Evolutionary conservation across 1,284 basidiomycete species (phyloP).

Genomic region (Apiotrichum porosum): DNA sequence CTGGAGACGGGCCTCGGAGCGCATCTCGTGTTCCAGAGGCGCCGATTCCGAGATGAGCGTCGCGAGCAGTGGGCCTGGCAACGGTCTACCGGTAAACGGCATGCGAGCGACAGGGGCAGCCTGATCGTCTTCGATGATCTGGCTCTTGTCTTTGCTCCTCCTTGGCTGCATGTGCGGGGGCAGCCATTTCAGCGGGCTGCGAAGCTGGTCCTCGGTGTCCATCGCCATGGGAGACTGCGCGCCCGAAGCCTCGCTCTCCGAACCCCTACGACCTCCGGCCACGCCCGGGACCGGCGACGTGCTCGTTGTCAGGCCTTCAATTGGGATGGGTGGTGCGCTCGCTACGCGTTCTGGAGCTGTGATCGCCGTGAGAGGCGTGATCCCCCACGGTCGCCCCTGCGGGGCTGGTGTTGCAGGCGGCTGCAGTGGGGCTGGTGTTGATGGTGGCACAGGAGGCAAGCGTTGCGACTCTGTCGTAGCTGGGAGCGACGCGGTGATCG

Average conservation of each 20-base stretch:
- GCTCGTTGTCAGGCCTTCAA: constrained; percentile 34
- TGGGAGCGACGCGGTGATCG: too few relatives aligned
- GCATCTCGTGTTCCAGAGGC: constrained; percentile 45
- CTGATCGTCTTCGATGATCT: neutral
- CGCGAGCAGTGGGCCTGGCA: constrained; percentile 39
- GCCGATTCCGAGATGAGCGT: constrained; percentile 42
- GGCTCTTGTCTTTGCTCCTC: neutral
- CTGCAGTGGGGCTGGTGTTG: neutral
- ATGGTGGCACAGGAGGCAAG: neutral
- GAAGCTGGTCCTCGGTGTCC: constrained; percentile 11
- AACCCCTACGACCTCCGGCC: neutral
- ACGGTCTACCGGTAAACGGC: constrained; percentile 31
- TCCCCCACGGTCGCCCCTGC: constrained; percentile 28
- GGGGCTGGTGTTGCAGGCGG: too few relatives aligned
- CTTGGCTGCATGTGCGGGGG: constrained; percentile 1
- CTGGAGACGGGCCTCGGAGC: constrained; percentile 43
- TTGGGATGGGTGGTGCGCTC: constrained; percentile 28
- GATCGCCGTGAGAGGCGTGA: constrained; percentile 11
- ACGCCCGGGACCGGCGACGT: constrained; percentile 23
- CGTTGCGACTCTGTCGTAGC: neutral
- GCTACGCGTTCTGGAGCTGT: constrained; percentile 22
- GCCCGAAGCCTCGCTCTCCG: neutral
- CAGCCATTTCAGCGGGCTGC: neutral
- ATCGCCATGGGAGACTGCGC: constrained; percentile 13
- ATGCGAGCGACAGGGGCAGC: neutral